Evolutionary conservation across 2,329 filamentous ascomycete genomes (phyloP).

Genomic region (Ilyonectria destructans): DNA sequence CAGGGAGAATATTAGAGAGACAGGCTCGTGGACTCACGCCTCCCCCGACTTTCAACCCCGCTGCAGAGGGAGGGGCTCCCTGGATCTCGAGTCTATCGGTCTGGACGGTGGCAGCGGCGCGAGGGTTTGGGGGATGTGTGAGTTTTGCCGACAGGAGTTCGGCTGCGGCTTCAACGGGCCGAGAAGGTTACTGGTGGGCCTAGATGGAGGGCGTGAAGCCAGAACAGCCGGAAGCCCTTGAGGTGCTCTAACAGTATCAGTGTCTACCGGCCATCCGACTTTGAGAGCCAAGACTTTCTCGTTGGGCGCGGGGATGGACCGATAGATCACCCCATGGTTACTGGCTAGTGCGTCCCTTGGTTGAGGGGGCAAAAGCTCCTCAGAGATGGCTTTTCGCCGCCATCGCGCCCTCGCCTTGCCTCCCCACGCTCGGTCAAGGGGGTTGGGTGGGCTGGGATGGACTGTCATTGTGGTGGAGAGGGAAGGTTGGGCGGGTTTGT

Average conservation of each 20-base stretch:
- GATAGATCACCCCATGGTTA: slow-evolving; percentile 28
- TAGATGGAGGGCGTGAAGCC: neutral
- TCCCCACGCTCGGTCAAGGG: slow-evolving; percentile 5
- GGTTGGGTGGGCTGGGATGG: slow-evolving; percentile 7
- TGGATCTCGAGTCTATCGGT: slow-evolving; percentile 1
- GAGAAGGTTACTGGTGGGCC: slow-evolving; percentile 1
- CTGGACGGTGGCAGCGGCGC: neutral
- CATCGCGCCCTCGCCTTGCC: slow-evolving; percentile 6
- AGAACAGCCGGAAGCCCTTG: neutral
- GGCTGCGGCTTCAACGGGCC: slow-evolving; percentile 11
- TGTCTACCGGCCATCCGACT: neutral
- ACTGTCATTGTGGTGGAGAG: neutral
- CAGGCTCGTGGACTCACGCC: slow-evolving; percentile 2
- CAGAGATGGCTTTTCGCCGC: neutral
- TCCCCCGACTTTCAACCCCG: slow-evolving; percentile 11
- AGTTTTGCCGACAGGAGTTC: neutral
- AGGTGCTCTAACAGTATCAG: neutral
- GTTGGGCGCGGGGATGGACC: slow-evolving; percentile 13
- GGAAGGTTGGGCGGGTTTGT: neutral
- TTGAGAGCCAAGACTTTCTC: neutral
- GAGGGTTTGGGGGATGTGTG: neutral
- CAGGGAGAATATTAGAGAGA: neutral
- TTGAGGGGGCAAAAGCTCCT: neutral
- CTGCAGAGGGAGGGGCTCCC: neutral
- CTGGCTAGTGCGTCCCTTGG: slow-evolving; percentile 3